Percentiles rank a stretch among this genome's conserved stretches.
These are phyloP conservation scores for Abrus precatorius DNA, from an alignment of 306 rosid genomes.

Conservation along the genomic window DNA sequence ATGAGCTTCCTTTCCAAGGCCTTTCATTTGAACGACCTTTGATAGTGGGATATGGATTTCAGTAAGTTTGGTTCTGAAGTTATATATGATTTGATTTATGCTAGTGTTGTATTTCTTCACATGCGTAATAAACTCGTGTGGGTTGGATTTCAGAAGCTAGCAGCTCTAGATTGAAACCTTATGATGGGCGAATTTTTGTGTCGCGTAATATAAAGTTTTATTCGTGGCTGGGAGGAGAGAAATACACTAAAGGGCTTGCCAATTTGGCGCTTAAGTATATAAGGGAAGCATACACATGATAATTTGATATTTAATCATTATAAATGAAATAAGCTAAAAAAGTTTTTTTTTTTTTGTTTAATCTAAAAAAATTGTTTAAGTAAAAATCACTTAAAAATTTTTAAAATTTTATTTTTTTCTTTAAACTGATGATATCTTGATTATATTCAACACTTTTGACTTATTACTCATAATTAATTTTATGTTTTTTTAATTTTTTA, in stretches of 20 bases:
- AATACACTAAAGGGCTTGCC: conserved; percentile 72
- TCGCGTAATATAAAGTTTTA: conserved; percentile 92
- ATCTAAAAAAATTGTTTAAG: not conserved
- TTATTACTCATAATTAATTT: no score
- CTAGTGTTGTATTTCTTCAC: conserved; percentile 95
- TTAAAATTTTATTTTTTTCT: no score
- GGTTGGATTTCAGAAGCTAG: conserved; percentile 79
- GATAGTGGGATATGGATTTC: conserved; percentile 87
- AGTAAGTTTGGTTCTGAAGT: conserved; percentile 62
- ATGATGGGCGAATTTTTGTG: conserved; percentile 80
- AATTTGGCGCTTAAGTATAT: conserved; percentile 81
- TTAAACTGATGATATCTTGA: no score
- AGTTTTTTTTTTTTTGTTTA: conserved; percentile 48
- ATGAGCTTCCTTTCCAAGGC: conserved; percentile 96
- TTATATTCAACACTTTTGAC: no score
- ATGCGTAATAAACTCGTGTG: conserved; percentile 93
- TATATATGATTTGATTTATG: conserved; percentile 80
- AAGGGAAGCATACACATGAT: conserved; percentile 78
- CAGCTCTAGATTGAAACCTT: conserved; percentile 68
- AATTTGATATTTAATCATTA: conserved; percentile 84
- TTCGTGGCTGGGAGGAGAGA: conserved; percentile 82
- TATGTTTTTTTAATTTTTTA: no score
- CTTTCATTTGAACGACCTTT: conserved; percentile 80
- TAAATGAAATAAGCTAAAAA: conserved; percentile 62
- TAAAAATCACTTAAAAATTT: no score